Evolutionary conservation across 345 rosid species (phyloP).

Genomic region (Gossypium mustelinum): DNA sequence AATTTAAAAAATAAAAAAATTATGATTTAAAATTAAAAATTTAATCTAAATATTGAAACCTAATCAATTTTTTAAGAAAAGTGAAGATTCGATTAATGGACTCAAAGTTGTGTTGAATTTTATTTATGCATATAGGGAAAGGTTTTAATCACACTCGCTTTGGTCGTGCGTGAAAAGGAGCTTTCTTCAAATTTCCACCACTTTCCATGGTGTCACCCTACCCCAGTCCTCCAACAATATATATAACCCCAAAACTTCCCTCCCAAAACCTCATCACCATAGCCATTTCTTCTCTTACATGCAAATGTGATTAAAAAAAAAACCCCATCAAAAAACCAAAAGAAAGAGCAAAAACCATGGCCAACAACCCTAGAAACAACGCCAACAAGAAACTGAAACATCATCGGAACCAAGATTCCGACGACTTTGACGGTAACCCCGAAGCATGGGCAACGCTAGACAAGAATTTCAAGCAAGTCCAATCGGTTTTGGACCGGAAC

Average conservation of each 20-base stretch:
- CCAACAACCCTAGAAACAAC: slow-evolving; percentile 13
- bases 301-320: neutral
- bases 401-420: slow-evolving; percentile 31
- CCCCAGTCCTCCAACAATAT: neutral
- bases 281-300: neutral
- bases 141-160: neutral
- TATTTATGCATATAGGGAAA: no score
- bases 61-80: no score
- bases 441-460: slow-evolving; percentile 58
- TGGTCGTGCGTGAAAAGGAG: slow-evolving; percentile 1
- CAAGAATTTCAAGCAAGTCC: slow-evolving; percentile 57
- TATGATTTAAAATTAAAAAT: no score
- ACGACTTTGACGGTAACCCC: slow-evolving; percentile 40
- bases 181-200: neutral
- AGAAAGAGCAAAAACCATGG: slow-evolving; percentile 20
- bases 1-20: no score
- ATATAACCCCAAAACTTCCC: neutral
- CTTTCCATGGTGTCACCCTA: neutral
- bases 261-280: neutral
- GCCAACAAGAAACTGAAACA: slow-evolving; percentile 14
- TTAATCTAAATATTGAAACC: no score
- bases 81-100: no score
- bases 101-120: no score
- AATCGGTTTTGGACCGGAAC: slow-evolving; percentile 80
- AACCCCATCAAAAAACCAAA: neutral